Percentiles rank a stretch among this genome's conserved stretches.
phyloP scores from a whole-genome alignment of 2,329 filamentous ascomycete genomes.

The Aspergillus tanneri region DNA sequence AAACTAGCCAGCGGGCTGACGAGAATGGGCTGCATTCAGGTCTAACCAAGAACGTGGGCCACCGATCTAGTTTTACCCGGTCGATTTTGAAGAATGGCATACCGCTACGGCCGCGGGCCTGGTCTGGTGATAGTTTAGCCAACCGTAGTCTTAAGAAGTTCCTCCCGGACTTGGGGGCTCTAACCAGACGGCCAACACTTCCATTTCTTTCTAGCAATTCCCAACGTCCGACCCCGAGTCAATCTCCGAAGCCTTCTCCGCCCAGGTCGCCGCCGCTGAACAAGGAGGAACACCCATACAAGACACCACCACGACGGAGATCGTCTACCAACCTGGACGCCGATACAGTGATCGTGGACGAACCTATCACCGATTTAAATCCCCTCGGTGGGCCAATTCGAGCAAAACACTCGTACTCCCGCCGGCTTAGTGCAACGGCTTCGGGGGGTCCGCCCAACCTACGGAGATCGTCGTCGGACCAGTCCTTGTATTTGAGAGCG shows the following conservation, averaged over 20 bases:
- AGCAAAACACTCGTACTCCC: conserved; percentile 35
- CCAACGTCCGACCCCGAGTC: conserved; percentile 31
- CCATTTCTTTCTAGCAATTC: conserved; percentile 28
- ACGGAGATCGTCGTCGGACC: conserved; percentile 68
- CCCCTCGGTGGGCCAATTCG: conserved; percentile 27
- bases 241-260: conserved; percentile 22
- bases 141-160: conserved; percentile 34
- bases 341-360: conserved; percentile 28
- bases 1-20: background rate
- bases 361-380: conserved; percentile 34
- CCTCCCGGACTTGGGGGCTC: conserved; percentile 34
- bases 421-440: conserved; percentile 27
- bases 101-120: conserved; percentile 36
- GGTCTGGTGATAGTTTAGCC: conserved; percentile 35
- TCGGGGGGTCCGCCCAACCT: conserved; percentile 39
- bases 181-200: conserved; percentile 33
- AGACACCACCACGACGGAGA: conserved; percentile 10
- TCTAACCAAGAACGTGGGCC: conserved; percentile 19
- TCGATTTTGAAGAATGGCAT: conserved; percentile 35
- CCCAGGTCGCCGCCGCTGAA: conserved; percentile 22
- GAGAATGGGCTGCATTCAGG: background rate
- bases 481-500: conserved; percentile 70
- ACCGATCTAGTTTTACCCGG: conserved; percentile 35
- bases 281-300: conserved; percentile 7
- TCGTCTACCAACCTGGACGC: conserved; percentile 19